phyloP scores from a whole-genome alignment of 2,329 filamentous ascomycete genomes.

The Verticillium tricorpus region DNA sequence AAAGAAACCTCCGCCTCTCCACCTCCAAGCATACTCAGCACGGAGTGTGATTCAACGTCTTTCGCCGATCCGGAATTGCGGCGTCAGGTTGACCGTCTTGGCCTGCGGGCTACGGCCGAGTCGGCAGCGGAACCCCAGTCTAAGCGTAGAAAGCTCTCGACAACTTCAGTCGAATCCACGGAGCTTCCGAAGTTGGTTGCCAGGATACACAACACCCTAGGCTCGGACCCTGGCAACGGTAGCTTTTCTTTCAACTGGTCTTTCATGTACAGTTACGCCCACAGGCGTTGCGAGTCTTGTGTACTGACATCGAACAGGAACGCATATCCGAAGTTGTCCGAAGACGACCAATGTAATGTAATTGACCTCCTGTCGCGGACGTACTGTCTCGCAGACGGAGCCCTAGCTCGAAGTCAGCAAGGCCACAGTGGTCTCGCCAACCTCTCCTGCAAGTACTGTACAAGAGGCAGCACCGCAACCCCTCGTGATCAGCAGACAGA shows the following conservation, averaged over 20 bases:
- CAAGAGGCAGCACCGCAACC: not conserved
- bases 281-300: not conserved
- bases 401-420: conserved; percentile 11
- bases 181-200: conserved; percentile 16
- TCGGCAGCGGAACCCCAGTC: conserved; percentile 15
- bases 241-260: conserved; percentile 26
- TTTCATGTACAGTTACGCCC: conserved; percentile 39
- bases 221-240: conserved; percentile 17
- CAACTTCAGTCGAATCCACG: conserved; percentile 11
- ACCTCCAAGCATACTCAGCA: conserved; percentile 13
- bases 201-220: conserved; percentile 23
- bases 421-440: not conserved
- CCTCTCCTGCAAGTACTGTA: not conserved
- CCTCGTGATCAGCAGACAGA: not conserved
- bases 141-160: conserved; percentile 26
- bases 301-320: conserved; percentile 18
- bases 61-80: conserved; percentile 21
- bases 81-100: conserved; percentile 16
- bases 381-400: conserved; percentile 50
- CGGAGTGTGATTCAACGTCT: conserved; percentile 13
- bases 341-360: conserved; percentile 45
- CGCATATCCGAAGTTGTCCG: conserved; percentile 40
- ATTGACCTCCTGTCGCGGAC: conserved; percentile 53
- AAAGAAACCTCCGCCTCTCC: conserved; percentile 17
- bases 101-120: conserved; percentile 7